These are phyloP conservation scores for Daldinia loculata DNA, from an alignment of 495 filamentous ascomycete genomes.

Conservation along the genomic window DNA sequence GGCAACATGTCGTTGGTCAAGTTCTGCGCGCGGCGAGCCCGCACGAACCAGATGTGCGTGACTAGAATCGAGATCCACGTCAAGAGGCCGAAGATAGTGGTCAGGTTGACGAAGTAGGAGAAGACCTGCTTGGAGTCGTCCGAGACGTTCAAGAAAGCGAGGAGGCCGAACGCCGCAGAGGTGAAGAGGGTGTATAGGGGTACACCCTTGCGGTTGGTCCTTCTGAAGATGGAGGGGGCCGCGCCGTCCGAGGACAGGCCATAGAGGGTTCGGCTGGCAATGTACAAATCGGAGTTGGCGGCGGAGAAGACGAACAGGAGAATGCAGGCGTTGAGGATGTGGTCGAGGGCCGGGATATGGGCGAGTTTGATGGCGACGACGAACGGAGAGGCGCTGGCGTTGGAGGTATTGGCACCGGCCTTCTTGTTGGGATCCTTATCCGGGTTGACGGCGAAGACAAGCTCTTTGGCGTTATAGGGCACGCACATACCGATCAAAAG, in stretches of 20 bases:
- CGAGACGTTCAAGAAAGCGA: constrained; percentile 82
- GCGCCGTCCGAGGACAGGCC: constrained; percentile 79
- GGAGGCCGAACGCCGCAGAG: constrained; percentile 70
- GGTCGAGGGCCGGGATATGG: constrained; percentile 70
- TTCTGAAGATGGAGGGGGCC: constrained; percentile 74
- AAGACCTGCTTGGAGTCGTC: constrained; percentile 75
- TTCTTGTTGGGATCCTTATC: not conserved
- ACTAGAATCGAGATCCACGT: constrained; percentile 88
- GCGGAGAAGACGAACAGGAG: constrained; percentile 83
- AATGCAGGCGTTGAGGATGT: constrained; percentile 82
- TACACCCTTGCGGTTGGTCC: constrained; percentile 77
- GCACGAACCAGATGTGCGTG: constrained; percentile 81
- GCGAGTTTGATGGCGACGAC: constrained; percentile 70
- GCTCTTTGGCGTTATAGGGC: constrained; percentile 63
- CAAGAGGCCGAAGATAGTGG: constrained; percentile 80
- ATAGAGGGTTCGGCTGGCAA: constrained; percentile 82
- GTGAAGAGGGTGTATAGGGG: constrained; percentile 73
- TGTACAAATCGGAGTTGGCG: constrained; percentile 82
- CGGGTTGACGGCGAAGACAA: constrained; percentile 63
- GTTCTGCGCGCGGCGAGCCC: constrained; percentile 75
- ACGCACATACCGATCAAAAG: constrained; percentile 77
- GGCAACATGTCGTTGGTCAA: constrained; percentile 71
- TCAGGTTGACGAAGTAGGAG: constrained; percentile 85
- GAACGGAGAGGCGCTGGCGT: constrained; percentile 70
- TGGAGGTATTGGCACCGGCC: not conserved